Conservation (phyloP, 78 protist species). For the Abeoforma whisleri region DNA sequence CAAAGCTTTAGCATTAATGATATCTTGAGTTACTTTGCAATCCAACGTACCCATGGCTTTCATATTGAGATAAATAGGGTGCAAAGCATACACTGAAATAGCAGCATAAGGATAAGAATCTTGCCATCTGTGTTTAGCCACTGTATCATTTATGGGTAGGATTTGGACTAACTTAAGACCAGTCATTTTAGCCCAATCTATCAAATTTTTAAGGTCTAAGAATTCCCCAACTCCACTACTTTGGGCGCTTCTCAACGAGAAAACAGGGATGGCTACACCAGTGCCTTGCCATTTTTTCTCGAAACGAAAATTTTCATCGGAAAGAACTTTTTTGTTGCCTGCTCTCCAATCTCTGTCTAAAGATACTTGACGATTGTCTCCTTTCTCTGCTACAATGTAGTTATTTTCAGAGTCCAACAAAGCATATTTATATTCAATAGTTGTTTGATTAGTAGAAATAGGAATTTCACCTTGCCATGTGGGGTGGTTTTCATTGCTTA, state of each 20-base stretch:
- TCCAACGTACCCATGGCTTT: background rate
- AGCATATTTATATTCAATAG: no score
- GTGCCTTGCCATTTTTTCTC: constrained; percentile 37
- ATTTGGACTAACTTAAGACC: constrained; percentile 63
- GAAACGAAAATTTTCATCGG: constrained; percentile 9
- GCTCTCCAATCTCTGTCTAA: no score
- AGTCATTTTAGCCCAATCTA: constrained; percentile 51
- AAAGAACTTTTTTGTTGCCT: background rate
- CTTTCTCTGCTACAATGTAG: no score
- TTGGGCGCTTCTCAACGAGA: constrained; percentile 54
- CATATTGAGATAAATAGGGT: constrained; percentile 64
- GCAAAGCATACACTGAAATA: constrained; percentile 63
- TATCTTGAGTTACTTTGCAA: background rate
- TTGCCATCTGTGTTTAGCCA: constrained; percentile 48
- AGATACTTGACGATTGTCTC: no score
- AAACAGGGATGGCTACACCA: constrained; percentile 74
- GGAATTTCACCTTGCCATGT: no score
- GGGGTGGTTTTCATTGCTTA: no score
- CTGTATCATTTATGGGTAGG: constrained; percentile 78
- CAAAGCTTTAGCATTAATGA: background rate
- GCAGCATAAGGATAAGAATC: constrained; percentile 70
- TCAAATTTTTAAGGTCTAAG: constrained; percentile 49
- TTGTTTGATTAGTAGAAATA: no score
- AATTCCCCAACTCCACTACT: constrained; percentile 77
- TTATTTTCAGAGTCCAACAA: no score